These are phyloP conservation scores for Phylloporus sp. DNA, from an alignment of 768 basidiomycete genomes.

Conservation along the genomic window DNA sequence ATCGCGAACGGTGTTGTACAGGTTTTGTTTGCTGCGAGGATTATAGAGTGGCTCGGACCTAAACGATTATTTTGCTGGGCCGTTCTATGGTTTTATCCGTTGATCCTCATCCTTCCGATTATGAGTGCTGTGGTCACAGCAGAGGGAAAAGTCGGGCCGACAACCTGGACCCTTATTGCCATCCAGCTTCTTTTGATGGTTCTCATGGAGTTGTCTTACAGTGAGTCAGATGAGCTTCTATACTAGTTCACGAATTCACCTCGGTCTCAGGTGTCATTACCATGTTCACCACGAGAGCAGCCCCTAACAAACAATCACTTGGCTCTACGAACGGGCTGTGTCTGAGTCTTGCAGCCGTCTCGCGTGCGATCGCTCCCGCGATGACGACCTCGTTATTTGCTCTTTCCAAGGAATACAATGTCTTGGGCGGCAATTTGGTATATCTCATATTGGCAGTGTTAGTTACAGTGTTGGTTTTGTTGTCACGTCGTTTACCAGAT, in stretches of 20 bases:
- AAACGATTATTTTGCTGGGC: conserved; percentile 36
- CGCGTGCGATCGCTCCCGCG: conserved; percentile 48
- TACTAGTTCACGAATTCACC: background rate
- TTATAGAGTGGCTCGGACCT: conserved; percentile 38
- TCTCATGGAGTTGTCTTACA: conserved; percentile 40
- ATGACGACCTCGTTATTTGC: conserved; percentile 50
- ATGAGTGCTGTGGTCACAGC: conserved; percentile 37
- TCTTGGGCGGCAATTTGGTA: conserved; percentile 48
- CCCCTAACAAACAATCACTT: conserved; percentile 51
- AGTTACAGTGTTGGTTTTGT: conserved; percentile 14
- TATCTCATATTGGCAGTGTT: conserved; percentile 41
- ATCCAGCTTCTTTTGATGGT: conserved; percentile 22
- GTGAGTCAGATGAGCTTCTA: conserved; percentile 25
- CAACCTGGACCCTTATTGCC: conserved; percentile 37
- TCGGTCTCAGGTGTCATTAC: conserved; percentile 34
- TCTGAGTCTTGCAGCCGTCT: conserved; percentile 43
- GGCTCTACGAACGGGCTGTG: conserved; percentile 57
- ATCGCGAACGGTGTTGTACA: conserved; percentile 40
- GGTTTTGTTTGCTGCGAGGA: conserved; percentile 35
- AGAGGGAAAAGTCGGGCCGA: conserved; percentile 28
- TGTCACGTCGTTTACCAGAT: conserved; percentile 12
- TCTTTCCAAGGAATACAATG: conserved; percentile 43
- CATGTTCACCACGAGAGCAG: conserved; percentile 49
- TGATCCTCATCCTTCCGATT: conserved; percentile 40
- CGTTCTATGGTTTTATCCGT: conserved; percentile 33